Evolutionary conservation across 176 grass and related monocot genomes (phyloP), one percentile per base, ranked within the genome.

Genomic region (Ananas comosus): DNA sequence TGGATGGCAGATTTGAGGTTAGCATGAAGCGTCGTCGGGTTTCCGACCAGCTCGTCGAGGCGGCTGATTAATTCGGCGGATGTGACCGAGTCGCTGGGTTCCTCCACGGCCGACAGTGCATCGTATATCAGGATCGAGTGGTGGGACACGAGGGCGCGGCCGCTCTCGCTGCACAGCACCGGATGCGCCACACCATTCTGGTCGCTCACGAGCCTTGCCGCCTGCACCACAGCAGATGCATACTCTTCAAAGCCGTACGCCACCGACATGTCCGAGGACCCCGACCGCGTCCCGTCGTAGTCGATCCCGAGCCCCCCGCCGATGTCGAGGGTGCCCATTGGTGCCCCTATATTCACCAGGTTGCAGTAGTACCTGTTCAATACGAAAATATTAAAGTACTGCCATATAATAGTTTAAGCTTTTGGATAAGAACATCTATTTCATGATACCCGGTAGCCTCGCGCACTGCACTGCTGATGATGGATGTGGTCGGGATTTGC

Each of bases 211-310:
- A 76, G 48, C 59, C 47, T 29, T 49, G 63, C 57, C 9, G 72
- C 73, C 72, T 76, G 72, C 65, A 76, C 72, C 19, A 82, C 18
- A 19, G 53, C 52, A 10, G 65, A 70, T 10, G 79, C 79, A 54
- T 82, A 71, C 58, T 82, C 52, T 17, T 82, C 79, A 9, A 76
- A 53, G 7, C 79, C 72, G 10, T 82, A 82, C 18, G 66, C 66
- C 72, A 76, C 79, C 9, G 65, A 76, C 73, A 82, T 82, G 52
- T 70, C 75, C 21, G 79, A 69, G 53, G 3, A 28, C 13, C 70
- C 70, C 0, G 79, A 74, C 5, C 53, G 51, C 0, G 64, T 74
- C 13, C 71, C 78, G 24, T 69, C 71, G 48, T 81, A 81, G 78
- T 81, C 64, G 3, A 81, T 28, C 0, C 63, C 51, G 1, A 80